Percentiles rank a stretch among this genome's conserved stretches.
phyloP scores from a whole-genome alignment of 768 basidiomycete genomes.

The Imleria badia region DNA sequence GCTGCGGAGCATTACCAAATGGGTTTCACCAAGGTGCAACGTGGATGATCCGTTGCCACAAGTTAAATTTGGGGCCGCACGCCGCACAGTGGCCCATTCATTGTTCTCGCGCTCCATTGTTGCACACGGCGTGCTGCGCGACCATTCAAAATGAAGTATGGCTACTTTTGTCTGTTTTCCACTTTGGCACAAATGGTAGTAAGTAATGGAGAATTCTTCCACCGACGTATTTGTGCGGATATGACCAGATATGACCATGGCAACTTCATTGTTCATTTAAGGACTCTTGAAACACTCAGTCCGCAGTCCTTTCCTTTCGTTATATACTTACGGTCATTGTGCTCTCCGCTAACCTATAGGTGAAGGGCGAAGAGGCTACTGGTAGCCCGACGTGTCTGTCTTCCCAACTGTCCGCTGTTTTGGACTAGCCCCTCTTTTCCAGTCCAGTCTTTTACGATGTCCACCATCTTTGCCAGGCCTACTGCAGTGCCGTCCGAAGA shows the following conservation, averaged over 20 bases:
- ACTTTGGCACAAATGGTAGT: too few species aligned
- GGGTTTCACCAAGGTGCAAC: too few species aligned
- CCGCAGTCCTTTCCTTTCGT: neutral
- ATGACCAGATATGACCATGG: conserved; percentile 6
- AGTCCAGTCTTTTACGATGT: conserved; percentile 16
- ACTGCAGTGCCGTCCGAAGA: neutral
- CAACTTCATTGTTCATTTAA: neutral
- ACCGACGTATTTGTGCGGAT: neutral
- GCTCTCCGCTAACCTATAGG: neutral
- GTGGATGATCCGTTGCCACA: too few species aligned
- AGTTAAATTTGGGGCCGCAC: too few species aligned
- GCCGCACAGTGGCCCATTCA: too few species aligned
- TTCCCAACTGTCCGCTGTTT: conserved; percentile 2
- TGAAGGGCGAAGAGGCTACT: neutral
- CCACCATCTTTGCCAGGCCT: neutral
- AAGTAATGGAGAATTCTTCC: neutral
- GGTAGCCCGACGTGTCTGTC: neutral
- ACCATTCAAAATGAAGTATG: too few species aligned
- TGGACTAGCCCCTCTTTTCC: conserved; percentile 5
- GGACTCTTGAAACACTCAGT: neutral
- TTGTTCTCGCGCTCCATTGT: too few species aligned
- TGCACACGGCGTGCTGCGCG: too few species aligned
- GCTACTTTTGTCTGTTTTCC: too few species aligned
- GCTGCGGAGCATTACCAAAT: too few species aligned
- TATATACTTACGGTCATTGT: neutral